Conservation (phyloP, 1,284 basidiomycete species). For the Amylostereum chailletii region DNA sequence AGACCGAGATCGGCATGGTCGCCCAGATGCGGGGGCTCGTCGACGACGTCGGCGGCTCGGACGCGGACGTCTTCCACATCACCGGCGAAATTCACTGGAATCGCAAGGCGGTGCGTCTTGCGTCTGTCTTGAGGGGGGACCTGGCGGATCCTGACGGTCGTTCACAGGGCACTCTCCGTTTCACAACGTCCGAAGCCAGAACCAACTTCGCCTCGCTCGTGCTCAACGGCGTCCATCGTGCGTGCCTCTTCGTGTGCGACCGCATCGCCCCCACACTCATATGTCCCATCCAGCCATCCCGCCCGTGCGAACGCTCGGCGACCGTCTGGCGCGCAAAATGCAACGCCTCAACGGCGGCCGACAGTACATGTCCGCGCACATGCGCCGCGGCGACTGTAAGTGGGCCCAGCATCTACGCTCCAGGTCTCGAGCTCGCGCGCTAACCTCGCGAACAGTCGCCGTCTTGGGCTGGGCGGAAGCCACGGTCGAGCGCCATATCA, state of each 20-base stretch:
- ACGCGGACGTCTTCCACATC: background rate
- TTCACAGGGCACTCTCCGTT: background rate
- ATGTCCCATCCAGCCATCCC: background rate
- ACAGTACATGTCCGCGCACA: background rate
- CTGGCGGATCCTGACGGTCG: no score
- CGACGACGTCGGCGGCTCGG: background rate
- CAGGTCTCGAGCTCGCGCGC: background rate
- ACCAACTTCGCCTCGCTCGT: background rate
- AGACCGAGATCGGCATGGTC: background rate
- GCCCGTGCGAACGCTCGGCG: background rate
- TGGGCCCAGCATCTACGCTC: background rate
- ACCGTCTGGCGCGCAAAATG: background rate
- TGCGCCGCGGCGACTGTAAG: background rate
- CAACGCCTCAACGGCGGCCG: background rate
- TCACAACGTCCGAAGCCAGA: background rate
- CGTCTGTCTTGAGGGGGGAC: no score
- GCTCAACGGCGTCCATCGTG: background rate
- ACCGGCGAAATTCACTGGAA: slow-evolving; percentile 1
- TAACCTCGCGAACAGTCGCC: background rate
- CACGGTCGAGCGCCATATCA: background rate
- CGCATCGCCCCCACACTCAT: background rate
- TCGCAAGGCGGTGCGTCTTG: background rate
- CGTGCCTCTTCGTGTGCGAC: background rate
- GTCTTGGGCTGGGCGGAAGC: background rate
- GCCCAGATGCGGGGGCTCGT: background rate